These are phyloP conservation scores for Colletotrichum aenigma DNA, from an alignment of 2,329 filamentous ascomycete species.

Conservation along the genomic window DNA sequence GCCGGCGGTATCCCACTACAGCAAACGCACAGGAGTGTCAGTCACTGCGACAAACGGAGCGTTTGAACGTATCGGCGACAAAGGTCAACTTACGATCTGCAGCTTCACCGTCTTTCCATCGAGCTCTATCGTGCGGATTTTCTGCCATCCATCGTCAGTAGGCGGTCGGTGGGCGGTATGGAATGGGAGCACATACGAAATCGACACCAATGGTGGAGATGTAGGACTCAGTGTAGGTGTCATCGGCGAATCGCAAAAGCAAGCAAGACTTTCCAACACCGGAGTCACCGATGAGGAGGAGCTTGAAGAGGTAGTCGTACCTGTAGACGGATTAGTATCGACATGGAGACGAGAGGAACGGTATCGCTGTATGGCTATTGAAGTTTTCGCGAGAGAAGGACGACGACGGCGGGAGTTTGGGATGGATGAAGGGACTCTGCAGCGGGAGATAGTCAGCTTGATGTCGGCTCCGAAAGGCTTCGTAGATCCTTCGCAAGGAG, in stretches of 20 bases:
- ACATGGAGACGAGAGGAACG: neutral
- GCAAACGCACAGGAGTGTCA: slow-evolving; percentile 30
- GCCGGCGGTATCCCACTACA: slow-evolving; percentile 96
- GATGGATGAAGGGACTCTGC: slow-evolving; percentile 3
- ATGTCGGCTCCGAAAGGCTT: slow-evolving; percentile 2
- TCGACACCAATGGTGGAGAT: slow-evolving; percentile 99
- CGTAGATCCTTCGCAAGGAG: neutral
- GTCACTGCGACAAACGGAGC: neutral
- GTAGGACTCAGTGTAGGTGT: slow-evolving; percentile 99
- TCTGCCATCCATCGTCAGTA: slow-evolving; percentile 57
- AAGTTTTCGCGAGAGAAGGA: neutral
- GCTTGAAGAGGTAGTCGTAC: slow-evolving; percentile 99
- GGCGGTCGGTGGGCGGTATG: neutral
- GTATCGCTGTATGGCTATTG: neutral
- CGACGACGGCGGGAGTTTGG: neutral
- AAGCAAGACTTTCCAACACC: slow-evolving; percentile 99
- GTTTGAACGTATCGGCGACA: neutral
- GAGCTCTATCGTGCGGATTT: slow-evolving; percentile 99
- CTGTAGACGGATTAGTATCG: slow-evolving; percentile 51
- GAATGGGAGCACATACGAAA: slow-evolving; percentile 71
- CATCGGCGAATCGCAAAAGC: slow-evolving; percentile 96
- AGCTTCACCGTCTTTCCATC: slow-evolving; percentile 99
- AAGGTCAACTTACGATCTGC: slow-evolving; percentile 79
- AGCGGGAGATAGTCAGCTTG: slow-evolving; percentile 23
- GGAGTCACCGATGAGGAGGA: slow-evolving; percentile 99